phyloP scores from a whole-genome alignment of 169 alveolate genomes.

The Plasmodium vivax region DNA sequence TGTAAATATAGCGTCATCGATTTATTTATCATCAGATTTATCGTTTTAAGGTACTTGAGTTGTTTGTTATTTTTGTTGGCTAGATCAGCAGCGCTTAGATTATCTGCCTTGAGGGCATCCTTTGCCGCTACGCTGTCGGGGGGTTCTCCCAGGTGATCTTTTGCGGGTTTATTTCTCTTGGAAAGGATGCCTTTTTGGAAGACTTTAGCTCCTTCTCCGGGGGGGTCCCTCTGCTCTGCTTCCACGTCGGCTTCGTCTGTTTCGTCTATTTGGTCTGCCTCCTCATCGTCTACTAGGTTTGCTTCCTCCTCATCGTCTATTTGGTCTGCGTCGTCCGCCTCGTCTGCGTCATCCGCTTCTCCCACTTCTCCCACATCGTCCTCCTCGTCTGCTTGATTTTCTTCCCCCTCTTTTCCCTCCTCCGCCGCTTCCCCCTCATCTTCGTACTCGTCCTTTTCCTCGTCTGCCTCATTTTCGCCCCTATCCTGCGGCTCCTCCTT shows the following conservation, averaged over 20 bases:
- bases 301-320: neutral
- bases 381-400: neutral
- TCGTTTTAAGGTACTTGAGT: constrained; percentile 54
- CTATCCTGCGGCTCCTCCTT: neutral
- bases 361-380: neutral
- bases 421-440: neutral
- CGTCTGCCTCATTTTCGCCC: constrained; percentile 8
- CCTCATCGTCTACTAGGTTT: neutral
- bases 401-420: neutral
- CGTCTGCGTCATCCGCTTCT: neutral
- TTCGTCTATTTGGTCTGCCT: neutral
- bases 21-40: constrained; percentile 65
- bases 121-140: constrained; percentile 3
- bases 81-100: constrained; percentile 2
- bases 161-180: constrained; percentile 20
- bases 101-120: constrained; percentile 4
- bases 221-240: neutral
- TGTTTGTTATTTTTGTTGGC: constrained; percentile 41
- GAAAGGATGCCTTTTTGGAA: neutral
- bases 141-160: neutral
- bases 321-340: neutral
- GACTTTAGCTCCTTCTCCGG: neutral
- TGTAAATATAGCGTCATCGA: constrained; percentile 87
- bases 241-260: neutral
- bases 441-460: constrained; percentile 9